Conservation (phyloP, 1,139 yeast species). For the Fermentozyma sake region DNA sequence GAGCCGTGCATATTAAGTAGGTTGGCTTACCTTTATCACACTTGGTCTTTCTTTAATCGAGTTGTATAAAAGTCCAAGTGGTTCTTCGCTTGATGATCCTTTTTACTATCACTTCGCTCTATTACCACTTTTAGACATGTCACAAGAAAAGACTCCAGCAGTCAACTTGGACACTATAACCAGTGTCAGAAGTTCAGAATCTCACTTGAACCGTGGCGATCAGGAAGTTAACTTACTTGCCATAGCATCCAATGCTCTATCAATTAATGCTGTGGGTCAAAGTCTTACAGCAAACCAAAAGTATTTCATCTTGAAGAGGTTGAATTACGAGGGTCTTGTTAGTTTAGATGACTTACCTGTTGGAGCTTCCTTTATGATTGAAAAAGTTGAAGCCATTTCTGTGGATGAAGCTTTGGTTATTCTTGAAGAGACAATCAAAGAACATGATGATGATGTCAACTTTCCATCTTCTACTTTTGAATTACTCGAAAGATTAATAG, state of each 20-base stretch:
- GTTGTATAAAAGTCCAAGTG: no score
- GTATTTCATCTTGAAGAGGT: conserved; percentile 20
- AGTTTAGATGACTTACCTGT: conserved; percentile 30
- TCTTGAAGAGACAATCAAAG: conserved; percentile 13
- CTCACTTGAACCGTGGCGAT: no score
- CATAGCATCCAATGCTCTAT: conserved; percentile 13
- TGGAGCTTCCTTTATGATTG: conserved; percentile 19
- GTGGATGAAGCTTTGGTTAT: conserved; percentile 15
- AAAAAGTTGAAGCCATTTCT: conserved; percentile 15
- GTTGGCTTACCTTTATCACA: no score
- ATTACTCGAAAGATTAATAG: conserved; percentile 10
- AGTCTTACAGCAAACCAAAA: conserved; percentile 25
- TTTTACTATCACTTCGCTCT: no score
- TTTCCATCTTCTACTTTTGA: conserved; percentile 14
- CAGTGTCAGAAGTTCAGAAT: no score
- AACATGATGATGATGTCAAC: conserved; percentile 22
- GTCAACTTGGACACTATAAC: no score
- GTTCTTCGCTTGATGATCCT: no score
- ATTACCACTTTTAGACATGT: no score
- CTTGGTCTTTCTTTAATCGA: no score
- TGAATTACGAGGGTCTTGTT: conserved; percentile 23
- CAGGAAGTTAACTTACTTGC: conserved; percentile 12
- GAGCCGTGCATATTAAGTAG: no score
- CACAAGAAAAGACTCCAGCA: no score
- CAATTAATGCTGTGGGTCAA: conserved; percentile 24